Base-by-base conservation (phyloP, 768 basidiomycete genomes). In the Termitomyces sp. region DNA sequence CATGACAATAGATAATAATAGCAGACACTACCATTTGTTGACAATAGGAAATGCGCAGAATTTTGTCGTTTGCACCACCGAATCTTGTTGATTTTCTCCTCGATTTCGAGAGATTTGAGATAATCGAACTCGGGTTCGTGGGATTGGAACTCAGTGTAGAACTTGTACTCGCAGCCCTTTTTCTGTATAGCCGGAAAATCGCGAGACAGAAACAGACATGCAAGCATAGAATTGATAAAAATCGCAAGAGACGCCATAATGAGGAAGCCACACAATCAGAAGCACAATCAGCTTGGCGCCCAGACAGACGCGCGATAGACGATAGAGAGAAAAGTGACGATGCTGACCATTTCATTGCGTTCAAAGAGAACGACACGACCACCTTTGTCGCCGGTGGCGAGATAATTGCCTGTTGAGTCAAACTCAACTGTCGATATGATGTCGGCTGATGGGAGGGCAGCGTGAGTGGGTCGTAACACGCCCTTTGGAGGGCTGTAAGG, bases 71-170 rank as follows among this genome's bases (percentile, higher is more conserved):
- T 95, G 81, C 95, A 98, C 97, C 97, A 99, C 73, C 95, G 93
- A 84, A 99, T 99, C 85, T 97, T 92, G 81, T 99, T 99, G 81
- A 99, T 99, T 89, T 99, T 99, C 83, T 99, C 97, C 76, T 99
- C 97, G 74, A 99, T 99, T 82, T 99, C 97, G 65, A 99, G 81
- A 23, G 94, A 97, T 82, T 99, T 99, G 69, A 99, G 87, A 74
- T 99, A 99, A 78, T 99, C 97, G 73, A 99, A 99, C 73, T 99
- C 97, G 54, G 97, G 97, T 73, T 99, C 97, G 72, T 99, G 97
- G 45, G 93, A 95, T 81, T 99, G 97, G 71, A 98, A 97, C 75
- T 99, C 97, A 51, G 97, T 99, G 74, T 98, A 98, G 76, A 99
- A 99, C 75, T 98, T 98, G 86, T 99, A 99, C 78, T 99, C 97